phyloP scores from a whole-genome alignment of 352 stramenopile genomes.

The Globisporangium carolinianum region DNA sequence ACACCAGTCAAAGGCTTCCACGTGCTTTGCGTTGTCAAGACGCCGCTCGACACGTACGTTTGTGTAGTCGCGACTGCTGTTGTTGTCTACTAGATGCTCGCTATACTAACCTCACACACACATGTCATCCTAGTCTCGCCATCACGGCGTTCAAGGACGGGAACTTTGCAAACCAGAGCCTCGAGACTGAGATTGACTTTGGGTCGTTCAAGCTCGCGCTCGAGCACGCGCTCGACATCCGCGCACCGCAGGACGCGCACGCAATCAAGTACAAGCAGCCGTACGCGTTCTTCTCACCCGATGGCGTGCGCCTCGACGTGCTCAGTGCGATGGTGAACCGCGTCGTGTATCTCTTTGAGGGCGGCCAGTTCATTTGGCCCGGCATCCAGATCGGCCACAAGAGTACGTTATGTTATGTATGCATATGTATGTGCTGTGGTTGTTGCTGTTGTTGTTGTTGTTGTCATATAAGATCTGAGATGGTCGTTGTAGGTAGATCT shows the following conservation, averaged over 20 bases:
- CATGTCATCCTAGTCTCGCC: conserved; percentile 20
- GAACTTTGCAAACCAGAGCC: conserved; percentile 16
- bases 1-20: conserved; percentile 65
- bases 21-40: conserved; percentile 52
- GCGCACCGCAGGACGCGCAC: conserved; percentile 15
- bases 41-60: conserved; percentile 33
- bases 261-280: conserved; percentile 59
- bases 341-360: conserved; percentile 72
- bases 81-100: neutral
- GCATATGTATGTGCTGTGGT: neutral
- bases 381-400: conserved; percentile 60
- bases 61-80: neutral
- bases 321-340: conserved; percentile 32
- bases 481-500: too few species aligned
- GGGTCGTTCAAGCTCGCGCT: conserved; percentile 24
- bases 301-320: conserved; percentile 38
- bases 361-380: conserved; percentile 71
- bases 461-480: neutral
- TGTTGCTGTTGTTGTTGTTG: neutral
- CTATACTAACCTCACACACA: neutral
- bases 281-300: conserved; percentile 52
- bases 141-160: conserved; percentile 59
- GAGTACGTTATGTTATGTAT: conserved; percentile 18
- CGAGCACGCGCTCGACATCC: conserved; percentile 35
- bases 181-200: conserved; percentile 33